Evolutionary conservation across 768 basidiomycete genomes (phyloP).

Genomic region (Hericium erinaceus): DNA sequence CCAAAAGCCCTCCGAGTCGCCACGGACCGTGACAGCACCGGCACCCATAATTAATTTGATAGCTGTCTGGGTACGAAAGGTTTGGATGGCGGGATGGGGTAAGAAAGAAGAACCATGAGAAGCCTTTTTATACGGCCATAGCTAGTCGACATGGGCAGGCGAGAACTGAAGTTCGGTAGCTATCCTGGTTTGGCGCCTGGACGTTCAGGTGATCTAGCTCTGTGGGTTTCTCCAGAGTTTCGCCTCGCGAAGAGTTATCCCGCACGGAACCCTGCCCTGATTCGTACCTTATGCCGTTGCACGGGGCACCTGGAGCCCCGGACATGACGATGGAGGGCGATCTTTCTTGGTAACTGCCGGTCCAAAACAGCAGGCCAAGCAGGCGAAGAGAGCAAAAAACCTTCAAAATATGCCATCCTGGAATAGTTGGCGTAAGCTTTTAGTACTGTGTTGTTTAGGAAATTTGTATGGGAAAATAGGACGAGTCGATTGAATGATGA

Average conservation of each 20-base stretch:
- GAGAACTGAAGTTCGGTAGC: constrained; percentile 5
- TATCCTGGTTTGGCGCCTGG: neutral
- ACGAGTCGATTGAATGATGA: neutral
- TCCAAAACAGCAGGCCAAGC: neutral
- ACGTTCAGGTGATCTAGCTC: neutral
- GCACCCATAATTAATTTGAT: neutral
- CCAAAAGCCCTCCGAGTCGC: neutral
- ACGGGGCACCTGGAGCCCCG: neutral
- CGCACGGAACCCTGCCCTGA: constrained; percentile 8
- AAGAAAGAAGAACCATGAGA: no score
- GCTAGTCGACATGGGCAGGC: no score
- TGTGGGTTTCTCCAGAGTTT: constrained; percentile 15
- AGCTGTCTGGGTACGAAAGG: neutral
- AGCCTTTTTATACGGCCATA: neutral
- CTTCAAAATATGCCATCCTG: no score
- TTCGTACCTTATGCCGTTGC: constrained; percentile 1
- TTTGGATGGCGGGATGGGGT: neutral
- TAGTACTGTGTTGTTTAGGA: no score
- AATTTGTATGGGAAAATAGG: no score
- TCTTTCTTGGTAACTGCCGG: neutral
- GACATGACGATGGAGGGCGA: neutral
- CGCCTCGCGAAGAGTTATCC: constrained; percentile 11
- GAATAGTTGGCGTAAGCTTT: no score
- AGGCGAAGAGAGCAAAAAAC: neutral
- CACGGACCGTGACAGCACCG: neutral